Evolutionary conservation across 179 eudicot species (phyloP), one percentile per base, ranked within the genome.

Genomic region (Dionaea muscipula): DNA sequence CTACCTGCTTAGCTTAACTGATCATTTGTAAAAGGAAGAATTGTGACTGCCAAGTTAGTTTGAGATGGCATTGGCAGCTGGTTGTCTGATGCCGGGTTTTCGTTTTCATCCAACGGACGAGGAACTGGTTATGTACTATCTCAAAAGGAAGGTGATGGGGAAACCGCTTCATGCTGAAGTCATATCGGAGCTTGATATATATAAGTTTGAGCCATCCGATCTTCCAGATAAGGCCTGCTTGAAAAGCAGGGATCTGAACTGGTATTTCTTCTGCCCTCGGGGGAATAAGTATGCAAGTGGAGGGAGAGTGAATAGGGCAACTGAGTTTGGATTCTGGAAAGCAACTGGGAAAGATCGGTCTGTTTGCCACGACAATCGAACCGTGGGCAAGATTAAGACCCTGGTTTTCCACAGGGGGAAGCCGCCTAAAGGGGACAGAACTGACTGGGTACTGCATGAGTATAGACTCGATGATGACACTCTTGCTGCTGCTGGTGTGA

Each of bases 371-470:
- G 43, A 63, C 0, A 57, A 62, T 5, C 65, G 69, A n/a, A 61
- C 54, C 21, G 94, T 80, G 23, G 97, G 86, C n/a, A 78, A 64
- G 60, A 72, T 74, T 0, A 89, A 80, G 46, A 89, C 94, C n/a
- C 51, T 89, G 57, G 62, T 89, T 21, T 89, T 89, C 18, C 85
- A 89, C 52, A n/a, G 4, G 7, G 95, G 95, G 27, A 78, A 74
- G 57, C 63, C 95, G 1, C 86, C 83, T 10, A 56, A 61, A 37
- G 94, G 95, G 11, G 68, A 79, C 14, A 71, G 95, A 62, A 85
- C 89, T 0, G 64, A 89, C 64, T 89, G 95, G 97, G 93, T 89
- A 11, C 75, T 89, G 63, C 78, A 89, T 7, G 95, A 89, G 64
- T 86, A 77, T 17, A 69, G 72, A 63, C 60, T 82, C n/a, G 57